These are phyloP conservation scores for Russula brevipes DNA, from an alignment of 768 basidiomycete species.

Conservation along the genomic window DNA sequence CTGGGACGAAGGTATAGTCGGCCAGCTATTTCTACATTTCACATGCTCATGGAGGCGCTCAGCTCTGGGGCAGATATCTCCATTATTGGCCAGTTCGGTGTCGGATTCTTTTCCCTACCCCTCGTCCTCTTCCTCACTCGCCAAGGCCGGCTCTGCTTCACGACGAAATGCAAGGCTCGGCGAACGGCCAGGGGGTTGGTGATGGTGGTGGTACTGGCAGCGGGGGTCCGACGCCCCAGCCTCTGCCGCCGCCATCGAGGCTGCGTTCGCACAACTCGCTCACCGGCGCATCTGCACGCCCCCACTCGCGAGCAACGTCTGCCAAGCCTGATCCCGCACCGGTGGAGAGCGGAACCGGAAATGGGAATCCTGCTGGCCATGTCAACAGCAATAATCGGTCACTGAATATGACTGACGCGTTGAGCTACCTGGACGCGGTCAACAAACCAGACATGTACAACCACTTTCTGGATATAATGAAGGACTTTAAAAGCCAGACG, in stretches of 20 bases:
- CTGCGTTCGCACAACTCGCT: slow-evolving; percentile 19
- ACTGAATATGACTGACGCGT: slow-evolving; percentile 87
- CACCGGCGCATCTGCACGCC: slow-evolving; percentile 1
- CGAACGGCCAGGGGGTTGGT: background rate
- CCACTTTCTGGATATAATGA: slow-evolving; percentile 94
- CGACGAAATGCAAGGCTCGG: background rate
- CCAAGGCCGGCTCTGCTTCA: background rate
- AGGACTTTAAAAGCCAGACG: slow-evolving; percentile 97
- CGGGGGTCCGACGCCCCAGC: background rate
- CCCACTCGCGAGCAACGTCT: slow-evolving; percentile 20
- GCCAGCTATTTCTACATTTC: background rate
- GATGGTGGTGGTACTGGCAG: background rate
- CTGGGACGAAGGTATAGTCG: slow-evolving; percentile 73
- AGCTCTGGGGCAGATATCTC: slow-evolving; percentile 84
- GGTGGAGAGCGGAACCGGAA: slow-evolving; percentile 4
- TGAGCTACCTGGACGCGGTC: slow-evolving; percentile 91
- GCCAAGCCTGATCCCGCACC: slow-evolving; percentile 11
- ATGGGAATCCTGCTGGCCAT: background rate
- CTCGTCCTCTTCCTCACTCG: slow-evolving; percentile 45
- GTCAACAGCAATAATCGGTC: slow-evolving; percentile 41
- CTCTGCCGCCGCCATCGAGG: background rate
- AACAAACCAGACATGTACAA: slow-evolving; percentile 94
- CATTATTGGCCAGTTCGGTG: slow-evolving; percentile 99
- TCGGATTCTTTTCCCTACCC: slow-evolving; percentile 99
- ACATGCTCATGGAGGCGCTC: slow-evolving; percentile 92